Evolutionary conservation across 2,329 filamentous ascomycete species (phyloP).

Genomic region (Thyridium curvatum): DNA sequence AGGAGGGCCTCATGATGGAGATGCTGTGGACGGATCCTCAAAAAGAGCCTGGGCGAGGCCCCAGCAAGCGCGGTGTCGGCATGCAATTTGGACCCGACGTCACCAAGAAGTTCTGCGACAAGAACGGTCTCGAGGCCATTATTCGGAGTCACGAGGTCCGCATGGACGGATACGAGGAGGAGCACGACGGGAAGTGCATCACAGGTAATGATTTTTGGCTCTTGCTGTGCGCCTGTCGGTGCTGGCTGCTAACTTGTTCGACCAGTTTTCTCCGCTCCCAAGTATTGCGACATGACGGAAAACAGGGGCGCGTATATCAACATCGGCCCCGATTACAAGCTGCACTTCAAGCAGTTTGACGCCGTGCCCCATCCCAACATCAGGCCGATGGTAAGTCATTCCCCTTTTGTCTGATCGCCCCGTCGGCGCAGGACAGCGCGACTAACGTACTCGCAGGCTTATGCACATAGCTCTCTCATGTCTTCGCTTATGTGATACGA

Average conservation of each 20-base stretch:
- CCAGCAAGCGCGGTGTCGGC: constrained; percentile 93
- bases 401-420: too few relatives aligned
- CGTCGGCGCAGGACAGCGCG: too few relatives aligned
- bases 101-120: constrained; percentile 93
- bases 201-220: constrained; percentile 55
- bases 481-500: constrained; percentile 61
- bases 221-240: constrained; percentile 1
- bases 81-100: constrained; percentile 96
- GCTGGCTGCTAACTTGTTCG: constrained; percentile 14
- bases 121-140: constrained; percentile 87
- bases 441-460: constrained; percentile 51
- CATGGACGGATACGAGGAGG: constrained; percentile 98
- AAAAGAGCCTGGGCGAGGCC: constrained; percentile 74
- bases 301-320: constrained; percentile 99
- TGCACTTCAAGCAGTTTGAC: constrained; percentile 89
- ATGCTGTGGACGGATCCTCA: constrained; percentile 99
- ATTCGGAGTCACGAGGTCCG: constrained; percentile 97
- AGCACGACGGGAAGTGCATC: constrained; percentile 92
- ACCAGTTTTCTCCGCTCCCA: constrained; percentile 89
- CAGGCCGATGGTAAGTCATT: constrained; percentile 69
- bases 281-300: constrained; percentile 95
- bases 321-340: constrained; percentile 84
- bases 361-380: constrained; percentile 95
- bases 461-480: constrained; percentile 77
- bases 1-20: constrained; percentile 97